Base-by-base conservation (phyloP, 2,329 filamentous ascomycete species). In the Phoma sp. region DNA sequence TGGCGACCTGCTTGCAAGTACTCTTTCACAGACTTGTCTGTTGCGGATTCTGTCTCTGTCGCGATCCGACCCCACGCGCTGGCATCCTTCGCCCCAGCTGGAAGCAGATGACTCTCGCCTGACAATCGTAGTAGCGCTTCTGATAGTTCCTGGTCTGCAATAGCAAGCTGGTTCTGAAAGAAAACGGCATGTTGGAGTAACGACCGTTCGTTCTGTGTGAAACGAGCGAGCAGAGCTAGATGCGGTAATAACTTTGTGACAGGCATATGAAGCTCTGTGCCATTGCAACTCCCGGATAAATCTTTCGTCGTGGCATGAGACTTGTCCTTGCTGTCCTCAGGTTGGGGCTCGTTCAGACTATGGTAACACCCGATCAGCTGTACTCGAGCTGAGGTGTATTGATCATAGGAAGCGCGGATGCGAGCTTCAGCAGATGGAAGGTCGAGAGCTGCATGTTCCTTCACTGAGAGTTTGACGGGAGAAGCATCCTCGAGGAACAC, bases 71-170 rank as follows among this genome's bases (percentile, higher is more conserved):
- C 64, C 72, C 72, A 74, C 2, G 61, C 60, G 5, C 45, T 53
- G 1, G 69, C 61, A n/a, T 65, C 62, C 36, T 68, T 68, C 3
- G 65, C 61, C 1, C 69, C 70, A n/a, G 69, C 71, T 9, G 71
- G 67, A 4, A 77, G 58, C 9, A 77, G 57, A 48, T 76, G 74
- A 52, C 74, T 76, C 59, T 77, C 75, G 17, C 68, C 73, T 0
- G 74, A 72, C 1, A 77, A 63, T 6, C 74, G 66, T 5, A 69
- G 57, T 5, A 77, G 52, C 1, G 67, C 62, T 21, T 71, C 67
- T 12, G 61, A 56, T 1, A 67, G 62, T 2, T 73, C 69, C 24
- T 70, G 68, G 25, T 73, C 68, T 22, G 68, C 68, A 6, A 62
- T 45, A 25, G 62, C 58, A n/a, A 77, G 58, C 43, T 71, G 72